Conservation (phyloP, 2,329 filamentous ascomycete species). For the Mycosphaerella sp. region DNA sequence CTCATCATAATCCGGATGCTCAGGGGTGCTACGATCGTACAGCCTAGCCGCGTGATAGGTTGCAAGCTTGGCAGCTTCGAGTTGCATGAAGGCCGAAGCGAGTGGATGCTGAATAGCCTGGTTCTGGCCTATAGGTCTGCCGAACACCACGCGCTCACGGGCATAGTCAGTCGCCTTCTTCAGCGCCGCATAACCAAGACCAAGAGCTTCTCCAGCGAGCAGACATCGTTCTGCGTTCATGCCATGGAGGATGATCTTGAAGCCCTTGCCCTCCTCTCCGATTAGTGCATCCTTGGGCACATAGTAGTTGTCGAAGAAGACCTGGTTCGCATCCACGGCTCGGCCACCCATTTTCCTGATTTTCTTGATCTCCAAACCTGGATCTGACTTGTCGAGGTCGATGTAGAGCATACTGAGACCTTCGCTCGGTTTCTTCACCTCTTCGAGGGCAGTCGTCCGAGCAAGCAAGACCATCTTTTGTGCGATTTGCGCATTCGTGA, state of each 20-base stretch:
- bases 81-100: constrained; percentile 54
- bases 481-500: constrained; percentile 76
- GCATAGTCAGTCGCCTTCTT: constrained; percentile 41
- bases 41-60: constrained; percentile 56
- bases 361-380: constrained; percentile 59
- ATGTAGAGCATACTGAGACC: constrained; percentile 77
- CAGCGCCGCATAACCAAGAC: constrained; percentile 65
- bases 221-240: constrained; percentile 48
- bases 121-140: constrained; percentile 53
- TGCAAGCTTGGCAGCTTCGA: constrained; percentile 56
- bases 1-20: constrained; percentile 31
- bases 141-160: constrained; percentile 48
- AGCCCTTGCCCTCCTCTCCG: constrained; percentile 67
- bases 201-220: constrained; percentile 68
- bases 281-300: constrained; percentile 61
- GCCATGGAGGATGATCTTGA: constrained; percentile 56
- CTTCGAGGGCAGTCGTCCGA: constrained; percentile 63
- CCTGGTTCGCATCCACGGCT: constrained; percentile 77
- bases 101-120: constrained; percentile 56
- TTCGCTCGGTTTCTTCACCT: constrained; percentile 64
- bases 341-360: constrained; percentile 84
- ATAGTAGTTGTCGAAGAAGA: constrained; percentile 76
- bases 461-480: constrained; percentile 77
- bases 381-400: constrained; percentile 54
- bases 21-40: constrained; percentile 46